A percentile compares a stretch with the other conserved stretches of the same genome.
These are phyloP conservation scores for Pulveroboletus sp. DNA, from an alignment of 768 basidiomycete species.

Conservation along the genomic window DNA sequence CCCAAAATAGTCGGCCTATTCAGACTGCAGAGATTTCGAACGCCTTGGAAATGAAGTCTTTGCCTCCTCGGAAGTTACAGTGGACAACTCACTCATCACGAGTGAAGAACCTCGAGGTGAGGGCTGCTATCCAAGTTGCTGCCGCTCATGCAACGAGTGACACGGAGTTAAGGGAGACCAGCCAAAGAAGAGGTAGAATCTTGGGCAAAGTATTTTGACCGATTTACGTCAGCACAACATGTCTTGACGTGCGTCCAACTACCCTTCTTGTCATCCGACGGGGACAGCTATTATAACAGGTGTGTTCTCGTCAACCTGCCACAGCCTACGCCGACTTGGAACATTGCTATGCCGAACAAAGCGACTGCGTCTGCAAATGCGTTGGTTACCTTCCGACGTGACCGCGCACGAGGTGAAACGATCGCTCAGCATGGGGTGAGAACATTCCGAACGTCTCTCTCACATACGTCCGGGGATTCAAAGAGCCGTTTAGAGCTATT, in stretches of 20 bases:
- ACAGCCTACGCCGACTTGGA: conserved; percentile 20
- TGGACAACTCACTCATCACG: conserved; percentile 22
- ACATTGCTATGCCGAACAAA: conserved; percentile 17
- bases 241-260: conserved; percentile 19
- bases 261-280: background rate
- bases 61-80: conserved; percentile 18
- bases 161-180: conserved; percentile 10
- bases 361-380: conserved; percentile 25
- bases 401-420: conserved; percentile 23
- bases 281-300: conserved; percentile 1
- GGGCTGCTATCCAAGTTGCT: background rate
- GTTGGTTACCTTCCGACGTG: conserved; percentile 22
- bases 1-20: conserved; percentile 18
- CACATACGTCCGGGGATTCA: too few relatives aligned
- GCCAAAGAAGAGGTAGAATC: conserved; percentile 17
- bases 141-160: conserved; percentile 2
- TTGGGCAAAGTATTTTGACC: conserved; percentile 21
- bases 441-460: too few relatives aligned
- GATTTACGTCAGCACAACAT: conserved; percentile 23
- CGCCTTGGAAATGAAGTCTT: conserved; percentile 27
- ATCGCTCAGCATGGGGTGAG: conserved; percentile 23
- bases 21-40: conserved; percentile 26
- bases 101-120: conserved; percentile 19
- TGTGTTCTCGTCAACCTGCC: conserved; percentile 26
- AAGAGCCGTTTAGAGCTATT: conserved; percentile 26